These are phyloP conservation scores for Rhypophila decipiens DNA, from an alignment of 495 filamentous ascomycete genomes.

Conservation along the genomic window DNA sequence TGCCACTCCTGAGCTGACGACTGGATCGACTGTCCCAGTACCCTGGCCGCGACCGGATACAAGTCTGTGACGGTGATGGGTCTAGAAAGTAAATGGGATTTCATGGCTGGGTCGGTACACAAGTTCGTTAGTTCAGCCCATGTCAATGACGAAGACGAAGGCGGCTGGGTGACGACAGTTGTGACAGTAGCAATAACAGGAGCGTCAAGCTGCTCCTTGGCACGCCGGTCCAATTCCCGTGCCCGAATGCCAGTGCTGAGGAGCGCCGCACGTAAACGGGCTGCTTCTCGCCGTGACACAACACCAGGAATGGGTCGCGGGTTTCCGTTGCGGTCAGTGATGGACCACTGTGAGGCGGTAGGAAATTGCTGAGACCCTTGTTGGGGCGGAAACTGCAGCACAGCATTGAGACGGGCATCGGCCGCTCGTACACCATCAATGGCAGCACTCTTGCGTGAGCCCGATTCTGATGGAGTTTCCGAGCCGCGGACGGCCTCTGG, in stretches of 20 bases:
- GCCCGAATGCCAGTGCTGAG: conserved; percentile 83
- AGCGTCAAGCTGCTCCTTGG: conserved; percentile 37
- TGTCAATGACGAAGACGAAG: not conserved
- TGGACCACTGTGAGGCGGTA: conserved; percentile 55
- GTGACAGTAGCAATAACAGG: not conserved
- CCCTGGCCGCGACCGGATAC: conserved; percentile 61
- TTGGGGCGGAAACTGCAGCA: conserved; percentile 13
- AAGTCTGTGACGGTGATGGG: conserved; percentile 54
- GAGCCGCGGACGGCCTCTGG: conserved; percentile 17
- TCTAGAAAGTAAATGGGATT: conserved; percentile 26
- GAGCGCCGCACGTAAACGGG: conserved; percentile 64
- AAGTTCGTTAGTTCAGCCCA: conserved; percentile 32
- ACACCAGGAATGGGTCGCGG: conserved; percentile 26
- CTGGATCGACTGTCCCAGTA: conserved; percentile 53
- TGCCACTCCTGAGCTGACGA: conserved; percentile 49
- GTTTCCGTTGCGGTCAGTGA: conserved; percentile 51
- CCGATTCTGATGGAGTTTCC: conserved; percentile 31
- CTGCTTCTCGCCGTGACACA: conserved; percentile 61
- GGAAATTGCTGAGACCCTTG: conserved; percentile 18
- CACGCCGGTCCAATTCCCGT: conserved; percentile 63
- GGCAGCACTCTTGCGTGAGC: conserved; percentile 20
- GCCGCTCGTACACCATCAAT: conserved; percentile 17
- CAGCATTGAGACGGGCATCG: conserved; percentile 21
- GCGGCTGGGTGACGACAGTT: not conserved
- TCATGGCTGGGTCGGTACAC: conserved; percentile 15